phyloP scores from a whole-genome alignment of 2,329 filamentous ascomycete genomes.

The Ascochyta pisi region DNA sequence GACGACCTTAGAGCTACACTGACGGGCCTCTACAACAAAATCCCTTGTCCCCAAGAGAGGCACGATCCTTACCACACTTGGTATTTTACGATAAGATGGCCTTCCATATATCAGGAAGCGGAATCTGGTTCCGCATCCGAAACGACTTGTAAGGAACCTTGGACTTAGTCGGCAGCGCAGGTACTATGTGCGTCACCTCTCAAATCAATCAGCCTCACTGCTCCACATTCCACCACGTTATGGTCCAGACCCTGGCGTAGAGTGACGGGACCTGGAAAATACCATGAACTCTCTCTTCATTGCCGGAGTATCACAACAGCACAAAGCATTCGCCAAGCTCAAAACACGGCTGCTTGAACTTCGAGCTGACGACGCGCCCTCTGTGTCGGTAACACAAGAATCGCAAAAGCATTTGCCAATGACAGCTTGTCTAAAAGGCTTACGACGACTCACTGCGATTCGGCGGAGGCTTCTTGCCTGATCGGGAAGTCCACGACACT shows the following conservation, averaged over 20 bases:
- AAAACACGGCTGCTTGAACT: neutral
- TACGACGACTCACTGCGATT: slow-evolving; percentile 11
- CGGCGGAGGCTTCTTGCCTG: slow-evolving; percentile 2
- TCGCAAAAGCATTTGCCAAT: slow-evolving; percentile 9
- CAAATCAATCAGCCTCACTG: neutral
- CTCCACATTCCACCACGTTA: neutral
- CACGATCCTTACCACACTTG: neutral
- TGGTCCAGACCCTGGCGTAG: neutral
- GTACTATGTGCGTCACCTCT: neutral
- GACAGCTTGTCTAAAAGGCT: slow-evolving; percentile 11
- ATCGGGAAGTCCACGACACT: neutral
- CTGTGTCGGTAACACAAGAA: neutral
- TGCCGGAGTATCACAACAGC: neutral
- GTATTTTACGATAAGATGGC: neutral
- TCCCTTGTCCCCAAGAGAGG: too few species aligned
- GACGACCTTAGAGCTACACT: too few species aligned
- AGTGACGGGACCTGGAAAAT: neutral
- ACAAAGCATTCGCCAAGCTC: slow-evolving; percentile 4
- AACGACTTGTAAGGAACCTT: neutral
- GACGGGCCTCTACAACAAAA: too few species aligned
- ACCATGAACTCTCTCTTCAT: neutral
- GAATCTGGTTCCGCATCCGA: neutral
- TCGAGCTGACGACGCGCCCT: slow-evolving; percentile 1
- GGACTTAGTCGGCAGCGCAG: neutral
- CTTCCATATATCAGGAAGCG: neutral